phyloP scores from a whole-genome alignment of 306 rosid genomes.

The Begonia masoniana region DNA sequence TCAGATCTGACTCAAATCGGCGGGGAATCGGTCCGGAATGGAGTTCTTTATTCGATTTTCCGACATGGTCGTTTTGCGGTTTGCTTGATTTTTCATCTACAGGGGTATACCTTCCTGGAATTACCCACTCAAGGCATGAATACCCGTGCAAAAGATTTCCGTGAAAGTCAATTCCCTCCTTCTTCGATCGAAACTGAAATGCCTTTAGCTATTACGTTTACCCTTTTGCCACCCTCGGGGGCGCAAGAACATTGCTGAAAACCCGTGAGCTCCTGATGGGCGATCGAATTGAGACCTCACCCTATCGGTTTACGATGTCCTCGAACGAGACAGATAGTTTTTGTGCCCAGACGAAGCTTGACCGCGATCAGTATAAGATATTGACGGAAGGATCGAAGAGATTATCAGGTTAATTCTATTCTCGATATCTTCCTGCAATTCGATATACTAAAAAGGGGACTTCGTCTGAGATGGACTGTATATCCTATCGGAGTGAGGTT shows the following conservation, averaged over 20 bases:
- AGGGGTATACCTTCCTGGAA: conserved; percentile 86
- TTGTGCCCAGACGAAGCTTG: conserved; percentile 51
- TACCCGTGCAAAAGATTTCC: conserved; percentile 33
- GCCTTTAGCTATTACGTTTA: conserved; percentile 86
- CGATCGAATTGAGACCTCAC: conserved; percentile 92
- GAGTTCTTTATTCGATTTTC: conserved; percentile 30
- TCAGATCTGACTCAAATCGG: conserved; percentile 55
- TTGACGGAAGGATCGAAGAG: conserved; percentile 81
- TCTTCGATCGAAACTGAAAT: conserved; percentile 89
- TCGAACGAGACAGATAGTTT: conserved; percentile 58
- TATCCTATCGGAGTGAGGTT: conserved; percentile 80
- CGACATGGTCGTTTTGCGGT: conserved; percentile 36
- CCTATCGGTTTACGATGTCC: conserved; percentile 60
- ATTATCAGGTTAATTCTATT: conserved; percentile 80
- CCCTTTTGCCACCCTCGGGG: conserved; percentile 75
- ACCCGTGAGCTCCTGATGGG: conserved; percentile 99
- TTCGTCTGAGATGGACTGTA: conserved; percentile 76
- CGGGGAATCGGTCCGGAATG: conserved; percentile 28
- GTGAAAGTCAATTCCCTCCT: conserved; percentile 85
- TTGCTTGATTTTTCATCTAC: conserved; percentile 38
- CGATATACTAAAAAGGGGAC: conserved; percentile 70
- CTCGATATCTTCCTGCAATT: conserved; percentile 71
- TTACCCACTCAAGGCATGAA: conserved; percentile 68
- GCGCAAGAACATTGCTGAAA: conserved; percentile 87
- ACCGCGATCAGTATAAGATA: conserved; percentile 51